Percentiles rank a stretch among this genome's conserved stretches.
These are phyloP conservation scores for Tubosaeta sp. DNA, from an alignment of 768 basidiomycete genomes.

Conservation along the genomic window DNA sequence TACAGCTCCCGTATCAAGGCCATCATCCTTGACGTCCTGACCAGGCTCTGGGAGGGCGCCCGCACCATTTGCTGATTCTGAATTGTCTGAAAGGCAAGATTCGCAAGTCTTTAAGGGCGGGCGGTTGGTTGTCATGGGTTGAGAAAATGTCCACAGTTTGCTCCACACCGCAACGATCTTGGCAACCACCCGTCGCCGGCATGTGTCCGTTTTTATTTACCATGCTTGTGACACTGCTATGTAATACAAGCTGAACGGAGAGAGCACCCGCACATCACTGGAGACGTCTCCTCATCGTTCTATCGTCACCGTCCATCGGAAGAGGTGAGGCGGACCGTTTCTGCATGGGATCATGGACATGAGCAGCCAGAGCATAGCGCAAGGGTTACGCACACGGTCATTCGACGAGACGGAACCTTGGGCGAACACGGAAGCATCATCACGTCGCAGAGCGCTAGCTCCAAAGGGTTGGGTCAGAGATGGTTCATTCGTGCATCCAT, in stretches of 20 bases:
- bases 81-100: neutral
- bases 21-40: conserved; percentile 13
- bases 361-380: neutral
- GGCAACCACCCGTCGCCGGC: neutral
- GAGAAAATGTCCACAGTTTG: neutral
- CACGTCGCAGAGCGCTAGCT: conserved; percentile 32
- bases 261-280: conserved; percentile 1
- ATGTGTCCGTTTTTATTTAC: conserved; percentile 1
- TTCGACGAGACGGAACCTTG: conserved; percentile 7
- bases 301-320: neutral
- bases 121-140: conserved; percentile 13
- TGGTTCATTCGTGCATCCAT: conserved; percentile 8
- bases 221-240: neutral
- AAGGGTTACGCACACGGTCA: conserved; percentile 8
- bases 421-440: conserved; percentile 15
- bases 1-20: neutral
- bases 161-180: conserved; percentile 8
- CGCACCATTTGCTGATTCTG: conserved; percentile 7
- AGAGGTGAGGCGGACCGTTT: conserved; percentile 15
- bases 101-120: conserved; percentile 7
- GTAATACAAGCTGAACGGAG: neutral
- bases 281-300: conserved; percentile 12
- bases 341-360: conserved; percentile 2
- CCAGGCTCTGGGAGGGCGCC: neutral
- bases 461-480: conserved; percentile 39